Evolutionary conservation across 2,329 filamentous ascomycete species (phyloP).

Genomic region (Fonsecaea monophora): DNA sequence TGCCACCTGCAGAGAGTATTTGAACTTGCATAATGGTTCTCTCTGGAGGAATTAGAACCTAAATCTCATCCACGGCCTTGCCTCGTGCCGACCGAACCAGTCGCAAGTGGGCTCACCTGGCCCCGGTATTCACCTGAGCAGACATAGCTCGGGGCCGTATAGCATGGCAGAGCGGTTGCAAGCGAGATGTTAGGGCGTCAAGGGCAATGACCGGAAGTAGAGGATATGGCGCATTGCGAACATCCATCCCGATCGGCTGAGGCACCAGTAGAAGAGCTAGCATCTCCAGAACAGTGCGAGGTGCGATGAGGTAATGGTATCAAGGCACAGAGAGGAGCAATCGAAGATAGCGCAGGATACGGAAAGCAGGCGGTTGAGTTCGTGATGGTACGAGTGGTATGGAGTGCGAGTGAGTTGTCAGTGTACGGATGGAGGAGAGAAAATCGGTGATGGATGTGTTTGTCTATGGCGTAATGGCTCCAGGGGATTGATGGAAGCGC

Average conservation of each 20-base stretch:
- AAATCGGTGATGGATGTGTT: background rate
- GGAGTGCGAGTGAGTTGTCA: background rate
- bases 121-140: constrained; percentile 12
- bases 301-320: constrained; percentile 14
- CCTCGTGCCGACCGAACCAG: background rate
- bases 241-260: constrained; percentile 15
- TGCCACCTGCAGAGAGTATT: constrained; percentile 10
- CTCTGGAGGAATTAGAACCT: background rate
- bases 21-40: constrained; percentile 1
- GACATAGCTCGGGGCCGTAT: background rate
- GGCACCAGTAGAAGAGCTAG: background rate
- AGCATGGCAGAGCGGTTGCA: background rate
- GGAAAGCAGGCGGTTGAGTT: constrained; percentile 4
- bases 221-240: constrained; percentile 14
- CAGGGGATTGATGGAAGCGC: constrained; percentile 10
- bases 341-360: constrained; percentile 4
- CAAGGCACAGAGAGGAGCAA: constrained; percentile 4
- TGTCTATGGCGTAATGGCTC: constrained; percentile 5
- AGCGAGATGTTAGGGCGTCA: background rate
- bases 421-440: constrained; percentile 7
- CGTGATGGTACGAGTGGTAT: background rate
- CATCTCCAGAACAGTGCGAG: constrained; percentile 12
- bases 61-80: background rate
- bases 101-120: background rate
- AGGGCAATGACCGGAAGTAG: constrained; percentile 5